phyloP scores from a whole-genome alignment of 2,329 filamentous ascomycete species.

The Colletotrichum coccodes region DNA sequence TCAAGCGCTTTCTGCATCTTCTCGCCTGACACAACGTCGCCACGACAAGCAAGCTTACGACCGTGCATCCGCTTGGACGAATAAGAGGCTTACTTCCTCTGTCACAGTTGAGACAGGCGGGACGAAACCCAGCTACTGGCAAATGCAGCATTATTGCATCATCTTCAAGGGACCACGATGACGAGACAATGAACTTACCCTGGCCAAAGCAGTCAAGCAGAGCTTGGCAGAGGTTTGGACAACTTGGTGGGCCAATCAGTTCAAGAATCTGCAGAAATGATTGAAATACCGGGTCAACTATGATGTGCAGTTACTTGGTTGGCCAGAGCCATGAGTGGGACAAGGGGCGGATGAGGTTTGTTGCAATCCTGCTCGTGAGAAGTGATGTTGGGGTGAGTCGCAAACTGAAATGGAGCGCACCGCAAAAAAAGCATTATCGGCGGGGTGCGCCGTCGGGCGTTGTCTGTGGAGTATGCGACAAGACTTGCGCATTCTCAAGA shows the following conservation, averaged over 20 bases:
- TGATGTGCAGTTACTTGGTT: conserved; percentile 3
- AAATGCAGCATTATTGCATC: background rate
- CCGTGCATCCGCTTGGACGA: background rate
- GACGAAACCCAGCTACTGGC: background rate
- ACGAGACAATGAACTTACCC: background rate
- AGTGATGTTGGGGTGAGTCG: background rate
- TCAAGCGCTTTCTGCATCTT: background rate
- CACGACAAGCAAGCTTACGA: background rate
- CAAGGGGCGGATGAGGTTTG: background rate
- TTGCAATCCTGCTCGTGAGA: conserved; percentile 2
- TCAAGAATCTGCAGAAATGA: background rate
- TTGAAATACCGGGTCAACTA: conserved; percentile 11
- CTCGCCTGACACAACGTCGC: background rate
- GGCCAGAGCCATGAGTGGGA: background rate
- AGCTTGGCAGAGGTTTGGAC: background rate
- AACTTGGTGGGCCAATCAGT: background rate
- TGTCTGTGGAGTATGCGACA: conserved; percentile 15
- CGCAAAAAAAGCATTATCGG: conserved; percentile 1
- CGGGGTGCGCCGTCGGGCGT: background rate
- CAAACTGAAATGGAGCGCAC: background rate
- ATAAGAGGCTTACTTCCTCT: background rate
- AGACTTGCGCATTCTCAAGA: background rate
- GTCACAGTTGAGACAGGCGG: background rate
- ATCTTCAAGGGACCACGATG: background rate
- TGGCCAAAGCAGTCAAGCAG: background rate